Base-by-base conservation (phyloP, 352 stramenopile genomes). In the Phytophthora ramorum region DNA sequence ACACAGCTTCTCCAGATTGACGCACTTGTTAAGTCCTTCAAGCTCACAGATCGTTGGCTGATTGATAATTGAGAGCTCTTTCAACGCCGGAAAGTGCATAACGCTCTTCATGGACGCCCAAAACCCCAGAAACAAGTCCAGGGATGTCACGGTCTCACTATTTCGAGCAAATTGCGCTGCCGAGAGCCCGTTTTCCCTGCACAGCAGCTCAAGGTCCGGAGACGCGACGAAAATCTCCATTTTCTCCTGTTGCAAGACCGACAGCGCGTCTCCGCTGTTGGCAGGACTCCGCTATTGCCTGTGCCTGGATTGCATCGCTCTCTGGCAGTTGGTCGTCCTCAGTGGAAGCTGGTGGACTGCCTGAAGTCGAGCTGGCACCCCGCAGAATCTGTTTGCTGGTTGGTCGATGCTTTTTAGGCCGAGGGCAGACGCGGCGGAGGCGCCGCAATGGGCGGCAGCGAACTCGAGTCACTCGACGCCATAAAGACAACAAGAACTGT, bases 111-210 rank as follows among this genome's bases (percentile, higher is more conserved):
- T 93, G 14, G 70, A 88, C 20, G 58, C 35, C 84, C 86, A 95
- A 43, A 92, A 93, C 14, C 86, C 86, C 6, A 95, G 66, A 71
- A 95, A 95, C 79, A 90, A 83, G 37, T 93, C 84, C 20, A 93
- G 54, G 26, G 66, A 46, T 12, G 66, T 72, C 28, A 95, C 71
- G 0, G 32, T 48, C 7, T 77, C 65, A 19, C 61, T 71, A 30
- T 69, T 77, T 14, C 76, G 73, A 16, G 73, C 81, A 49, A 95
- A 95, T 41, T 91, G 83, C 17, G 64, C 70, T 2, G 55, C 61
- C 1, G 75, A 74, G 7, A 95, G 57, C 7, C 86, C 86, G 20
- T 95, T 93, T 41, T 87, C 83, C 16, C 64, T 70, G 53, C 86
- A 95, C 10, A 92, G 58, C 2, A 85, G 71, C 26, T 93, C 81